Percentiles rank a stretch among this genome's conserved stretches.
These are phyloP conservation scores for Emericellopsis cladophorae DNA, from an alignment of 2,329 filamentous ascomycete species.

Conservation along the genomic window DNA sequence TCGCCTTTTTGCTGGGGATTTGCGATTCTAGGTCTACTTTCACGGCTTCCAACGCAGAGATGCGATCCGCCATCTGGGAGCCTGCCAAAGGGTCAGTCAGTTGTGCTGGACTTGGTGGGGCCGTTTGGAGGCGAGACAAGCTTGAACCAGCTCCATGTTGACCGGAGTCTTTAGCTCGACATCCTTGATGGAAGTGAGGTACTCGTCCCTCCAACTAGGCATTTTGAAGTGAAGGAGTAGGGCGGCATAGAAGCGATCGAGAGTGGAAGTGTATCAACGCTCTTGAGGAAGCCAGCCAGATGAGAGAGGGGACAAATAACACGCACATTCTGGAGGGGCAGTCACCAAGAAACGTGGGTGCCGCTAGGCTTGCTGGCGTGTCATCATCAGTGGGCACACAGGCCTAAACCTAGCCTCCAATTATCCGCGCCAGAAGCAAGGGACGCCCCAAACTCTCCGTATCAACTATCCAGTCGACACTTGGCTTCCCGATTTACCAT, in stretches of 20 bases:
- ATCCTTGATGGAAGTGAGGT: constrained; percentile 60
- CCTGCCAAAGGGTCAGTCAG: constrained; percentile 27
- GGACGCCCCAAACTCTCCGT: too few relatives aligned
- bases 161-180: constrained; percentile 54
- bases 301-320: too few relatives aligned
- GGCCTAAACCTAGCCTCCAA: too few relatives aligned
- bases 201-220: constrained; percentile 71
- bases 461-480: too few relatives aligned
- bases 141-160: constrained; percentile 57
- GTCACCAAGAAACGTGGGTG: too few relatives aligned
- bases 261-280: too few relatives aligned
- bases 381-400: too few relatives aligned
- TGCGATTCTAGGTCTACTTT: constrained; percentile 26
- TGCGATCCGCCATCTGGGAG: constrained; percentile 53
- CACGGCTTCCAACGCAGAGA: constrained; percentile 49
- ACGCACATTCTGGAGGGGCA: too few relatives aligned
- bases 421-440: too few relatives aligned
- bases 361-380: too few relatives aligned
- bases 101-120: constrained; percentile 4
- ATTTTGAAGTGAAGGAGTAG: constrained; percentile 15
- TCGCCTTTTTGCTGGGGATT: constrained; percentile 9
- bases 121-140: constrained; percentile 45
- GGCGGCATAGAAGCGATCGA: neutral
- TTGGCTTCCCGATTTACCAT: too few relatives aligned
- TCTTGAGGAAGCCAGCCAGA: too few relatives aligned